phyloP scores from a whole-genome alignment of 2,329 filamentous ascomycete species.

The Exutisphaerella laricina region DNA sequence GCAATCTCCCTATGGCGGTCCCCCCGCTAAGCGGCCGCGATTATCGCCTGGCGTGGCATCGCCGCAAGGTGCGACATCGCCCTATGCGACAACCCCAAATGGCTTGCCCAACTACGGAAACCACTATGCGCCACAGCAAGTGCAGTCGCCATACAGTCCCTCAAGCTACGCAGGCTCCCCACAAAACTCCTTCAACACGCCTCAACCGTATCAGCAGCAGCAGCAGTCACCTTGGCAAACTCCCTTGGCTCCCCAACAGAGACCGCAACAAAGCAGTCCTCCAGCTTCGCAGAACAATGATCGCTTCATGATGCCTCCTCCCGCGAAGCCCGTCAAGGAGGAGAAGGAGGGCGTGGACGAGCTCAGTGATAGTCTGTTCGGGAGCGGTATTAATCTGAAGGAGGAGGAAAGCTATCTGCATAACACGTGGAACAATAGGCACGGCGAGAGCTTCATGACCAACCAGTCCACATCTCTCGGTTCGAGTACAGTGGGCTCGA shows the following conservation, averaged over 20 bases:
- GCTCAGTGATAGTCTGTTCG: constrained; percentile 74
- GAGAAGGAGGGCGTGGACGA: constrained; percentile 61
- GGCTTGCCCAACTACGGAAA: constrained; percentile 32
- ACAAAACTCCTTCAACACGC: constrained; percentile 30
- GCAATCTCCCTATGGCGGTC: constrained; percentile 47
- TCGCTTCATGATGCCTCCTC: constrained; percentile 51
- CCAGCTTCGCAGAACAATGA: constrained; percentile 17
- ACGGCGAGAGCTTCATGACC: constrained; percentile 32
- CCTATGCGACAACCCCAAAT: constrained; percentile 36
- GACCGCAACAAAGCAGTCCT: constrained; percentile 20
- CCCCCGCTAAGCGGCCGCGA: constrained; percentile 67
- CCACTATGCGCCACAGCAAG: constrained; percentile 34
- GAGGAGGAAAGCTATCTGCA: constrained; percentile 81
- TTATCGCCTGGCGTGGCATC: constrained; percentile 64
- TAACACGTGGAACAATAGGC: constrained; percentile 54
- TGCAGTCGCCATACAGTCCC: constrained; percentile 28
- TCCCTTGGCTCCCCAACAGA: constrained; percentile 18
- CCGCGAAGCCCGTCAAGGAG: constrained; percentile 52
- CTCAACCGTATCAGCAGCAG: constrained; percentile 27
- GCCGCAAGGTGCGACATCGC: constrained; percentile 47
- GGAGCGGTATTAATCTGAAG: constrained; percentile 78
- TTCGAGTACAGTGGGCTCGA: constrained; percentile 40
- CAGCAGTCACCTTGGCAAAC: constrained; percentile 10
- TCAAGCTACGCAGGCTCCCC: constrained; percentile 23
- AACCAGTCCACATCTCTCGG: constrained; percentile 40